These are phyloP conservation scores for Infundibulicybe gibba DNA, from an alignment of 768 basidiomycete species.

Conservation along the genomic window DNA sequence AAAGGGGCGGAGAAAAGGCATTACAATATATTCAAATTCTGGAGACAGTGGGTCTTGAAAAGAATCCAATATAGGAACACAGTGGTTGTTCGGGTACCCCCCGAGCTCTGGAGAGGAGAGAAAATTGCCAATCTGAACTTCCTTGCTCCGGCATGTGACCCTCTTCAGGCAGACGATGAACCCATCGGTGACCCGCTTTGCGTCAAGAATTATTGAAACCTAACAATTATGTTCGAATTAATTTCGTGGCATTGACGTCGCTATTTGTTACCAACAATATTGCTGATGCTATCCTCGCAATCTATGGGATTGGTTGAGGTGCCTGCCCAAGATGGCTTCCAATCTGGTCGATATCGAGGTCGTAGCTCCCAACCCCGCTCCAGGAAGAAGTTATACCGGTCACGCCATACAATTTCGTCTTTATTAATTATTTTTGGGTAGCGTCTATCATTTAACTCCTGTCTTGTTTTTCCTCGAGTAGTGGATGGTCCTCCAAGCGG, in stretches of 20 bases:
- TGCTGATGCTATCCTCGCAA: conserved; percentile 2
- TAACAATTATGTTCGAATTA: no score
- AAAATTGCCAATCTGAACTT: conserved; percentile 6
- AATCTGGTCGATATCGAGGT: conserved; percentile 22
- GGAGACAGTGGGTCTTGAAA: conserved; percentile 10
- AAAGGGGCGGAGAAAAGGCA: conserved; percentile 34
- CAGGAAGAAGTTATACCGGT: conserved; percentile 18
- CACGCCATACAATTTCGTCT: conserved; percentile 17
- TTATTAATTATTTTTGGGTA: background rate
- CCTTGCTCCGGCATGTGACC: conserved; percentile 5
- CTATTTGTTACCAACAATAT: background rate
- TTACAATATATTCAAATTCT: conserved; percentile 19
- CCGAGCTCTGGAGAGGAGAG: conserved; percentile 5
- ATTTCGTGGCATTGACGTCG: background rate
- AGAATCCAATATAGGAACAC: conserved; percentile 14
- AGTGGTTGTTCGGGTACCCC: conserved; percentile 7
- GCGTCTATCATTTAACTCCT: background rate
- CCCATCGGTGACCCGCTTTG: conserved; percentile 1
- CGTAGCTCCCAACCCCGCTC: conserved; percentile 21
- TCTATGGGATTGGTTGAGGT: conserved; percentile 2
- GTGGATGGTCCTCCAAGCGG: background rate
- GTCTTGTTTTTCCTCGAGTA: background rate
- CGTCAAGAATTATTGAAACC: conserved; percentile 10
- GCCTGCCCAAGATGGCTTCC: conserved; percentile 24
- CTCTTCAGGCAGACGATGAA: conserved; percentile 6